Evolutionary conservation across 108 stramenopile genomes (phyloP).

Genomic region (Stephanodiscus minutulus): DNA sequence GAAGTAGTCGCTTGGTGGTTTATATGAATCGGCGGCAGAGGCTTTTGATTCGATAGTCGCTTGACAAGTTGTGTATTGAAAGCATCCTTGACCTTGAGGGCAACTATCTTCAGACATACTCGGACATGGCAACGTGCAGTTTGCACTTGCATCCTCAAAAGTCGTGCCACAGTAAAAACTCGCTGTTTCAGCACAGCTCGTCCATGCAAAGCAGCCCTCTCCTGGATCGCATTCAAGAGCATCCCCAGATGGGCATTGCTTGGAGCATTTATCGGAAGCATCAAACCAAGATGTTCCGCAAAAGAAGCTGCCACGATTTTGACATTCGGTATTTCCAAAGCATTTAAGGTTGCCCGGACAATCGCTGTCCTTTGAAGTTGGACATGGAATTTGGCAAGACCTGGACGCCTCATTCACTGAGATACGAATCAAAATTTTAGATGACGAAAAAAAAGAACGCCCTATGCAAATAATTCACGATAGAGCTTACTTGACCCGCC

Average conservation of each 20-base stretch:
- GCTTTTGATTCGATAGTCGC: constrained; percentile 10
- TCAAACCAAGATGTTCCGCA: constrained; percentile 36
- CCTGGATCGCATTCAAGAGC: constrained; percentile 24
- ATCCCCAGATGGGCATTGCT: constrained; percentile 23
- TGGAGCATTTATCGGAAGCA: constrained; percentile 20
- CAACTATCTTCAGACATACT: constrained; percentile 18
- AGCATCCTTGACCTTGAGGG: constrained; percentile 38
- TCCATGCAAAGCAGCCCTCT: constrained; percentile 34
- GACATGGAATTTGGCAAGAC: constrained; percentile 33
- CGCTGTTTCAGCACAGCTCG: constrained; percentile 19
- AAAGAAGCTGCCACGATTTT: constrained; percentile 11
- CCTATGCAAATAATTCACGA: not conserved
- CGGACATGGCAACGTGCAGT: constrained; percentile 27
- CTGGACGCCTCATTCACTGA: constrained; percentile 30
- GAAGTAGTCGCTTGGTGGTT: constrained; percentile 36
- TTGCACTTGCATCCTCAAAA: constrained; percentile 40
- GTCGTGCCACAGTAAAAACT: constrained; percentile 26
- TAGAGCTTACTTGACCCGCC: constrained; percentile 2
- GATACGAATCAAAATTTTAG: not conserved
- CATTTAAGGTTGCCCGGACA: constrained; percentile 26
- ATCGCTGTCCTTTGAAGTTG: constrained; percentile 21
- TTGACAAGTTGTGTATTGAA: constrained; percentile 44
- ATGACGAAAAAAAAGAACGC: not conserved
- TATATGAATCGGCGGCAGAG: not conserved
- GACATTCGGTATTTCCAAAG: constrained; percentile 28